Percentiles rank a stretch among this genome's conserved stretches.
phyloP scores from a whole-genome alignment of 2,329 filamentous ascomycete genomes.

The Calonectria pteridis region DNA sequence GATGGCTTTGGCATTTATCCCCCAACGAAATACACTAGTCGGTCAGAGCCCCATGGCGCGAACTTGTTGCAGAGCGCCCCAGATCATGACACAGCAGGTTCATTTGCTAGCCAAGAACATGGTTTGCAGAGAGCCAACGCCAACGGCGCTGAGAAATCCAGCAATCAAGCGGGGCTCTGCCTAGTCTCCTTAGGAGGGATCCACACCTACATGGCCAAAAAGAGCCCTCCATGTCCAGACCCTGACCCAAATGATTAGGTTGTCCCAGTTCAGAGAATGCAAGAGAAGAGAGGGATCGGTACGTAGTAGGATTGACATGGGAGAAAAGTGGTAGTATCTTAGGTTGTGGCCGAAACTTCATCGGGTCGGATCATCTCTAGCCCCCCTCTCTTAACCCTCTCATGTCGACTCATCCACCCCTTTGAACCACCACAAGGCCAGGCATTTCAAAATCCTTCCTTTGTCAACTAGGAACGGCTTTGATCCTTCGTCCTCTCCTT shows the following conservation, averaged over 20 bases:
- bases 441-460: not conserved
- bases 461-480: not conserved
- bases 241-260: conserved; percentile 14
- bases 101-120: not conserved
- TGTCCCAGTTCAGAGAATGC: conserved; percentile 2
- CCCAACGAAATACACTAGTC: not conserved
- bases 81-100: not conserved
- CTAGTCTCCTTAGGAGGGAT: conserved; percentile 4
- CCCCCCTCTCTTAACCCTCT: conserved; percentile 13
- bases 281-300: conserved; percentile 8
- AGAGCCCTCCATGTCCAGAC: not conserved
- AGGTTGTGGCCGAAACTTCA: conserved; percentile 13
- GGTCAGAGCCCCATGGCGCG: not conserved
- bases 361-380: conserved; percentile 28
- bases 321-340: not conserved
- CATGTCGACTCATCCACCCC: not conserved
- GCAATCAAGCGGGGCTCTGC: not conserved
- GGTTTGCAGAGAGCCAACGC: not conserved
- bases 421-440: not conserved
- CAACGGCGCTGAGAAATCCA: not conserved
- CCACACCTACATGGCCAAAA: conserved; percentile 8
- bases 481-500: conserved; percentile 2
- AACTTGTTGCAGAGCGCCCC: not conserved
- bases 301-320: conserved; percentile 7
- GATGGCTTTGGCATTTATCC: not conserved